Evolutionary conservation across 2,329 filamentous ascomycete species (phyloP), one percentile per base, ranked within the genome.

Genomic region (Penicillium sp.): DNA sequence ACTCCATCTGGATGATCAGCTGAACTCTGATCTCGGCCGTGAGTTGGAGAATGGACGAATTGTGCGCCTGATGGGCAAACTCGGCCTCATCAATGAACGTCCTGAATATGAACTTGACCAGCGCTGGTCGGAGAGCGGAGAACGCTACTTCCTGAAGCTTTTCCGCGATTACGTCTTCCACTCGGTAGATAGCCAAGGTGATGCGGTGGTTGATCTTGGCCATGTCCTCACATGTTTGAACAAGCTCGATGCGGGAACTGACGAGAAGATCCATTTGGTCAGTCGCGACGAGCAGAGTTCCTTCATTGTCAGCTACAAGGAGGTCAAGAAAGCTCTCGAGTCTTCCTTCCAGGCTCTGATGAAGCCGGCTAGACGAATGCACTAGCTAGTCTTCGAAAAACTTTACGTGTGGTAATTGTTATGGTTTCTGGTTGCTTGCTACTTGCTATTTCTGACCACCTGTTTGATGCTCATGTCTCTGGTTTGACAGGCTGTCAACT

Each of bases 141-240:
- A 96, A 68, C 86, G 93, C 29, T 97, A 96, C 73, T 89, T 91
- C 71, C 81, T 99, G 63, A 97, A 96, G 77, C 83, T 99, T 9
- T 97, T 97, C 80, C 86, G 94, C 49, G 94, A 99, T 76, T 97
- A 96, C 68, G 91, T 97, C 41, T 99, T 97, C 77, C 94, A 99
- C 74, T 93, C 96, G 70, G 92, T 97, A 13, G 92, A 97, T 72
- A 83, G 85, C 31, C 86, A 91, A 57, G 92, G 91, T 15, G 89
- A 90, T 53, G 89, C 94, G 0, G 88, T 93, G 1, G 81, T 96
- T 6, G 90, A 97, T 70, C 80, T 97, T 57, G 93, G 89, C 3
- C 93, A 97, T 77, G 91, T 97, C 62, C 75, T 99, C 45, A 85
- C 83, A 27, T 93, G 89, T 70, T 77, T 99, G 65, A 97, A 96